Evolutionary conservation across 805 yeast species (phyloP), one percentile per base, ranked within the genome.

Genomic region (Naumovozyma baii): DNA sequence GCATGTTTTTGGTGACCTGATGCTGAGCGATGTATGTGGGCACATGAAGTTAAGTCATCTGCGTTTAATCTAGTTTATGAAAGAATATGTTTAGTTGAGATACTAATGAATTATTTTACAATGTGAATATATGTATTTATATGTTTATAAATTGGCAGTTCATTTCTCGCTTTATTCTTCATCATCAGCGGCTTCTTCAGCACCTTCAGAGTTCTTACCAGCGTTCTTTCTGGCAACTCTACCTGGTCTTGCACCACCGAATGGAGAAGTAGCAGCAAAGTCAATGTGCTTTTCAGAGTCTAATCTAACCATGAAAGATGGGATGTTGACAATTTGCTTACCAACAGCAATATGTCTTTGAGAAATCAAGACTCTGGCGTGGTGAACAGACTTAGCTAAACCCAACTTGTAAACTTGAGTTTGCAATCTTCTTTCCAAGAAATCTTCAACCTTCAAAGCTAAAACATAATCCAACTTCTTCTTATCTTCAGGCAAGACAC

Each of bases 201-300:
- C 80, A 54, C 66, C 72, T 57, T 70, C 76, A 73, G 62, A 66
- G 71, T 65, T 71, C 78, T 57, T 58, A 60, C 67, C 73, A 59
- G 73, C 68, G 79, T 83, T 78, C 72, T 78, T 85, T 82, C 96
- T 86, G 81, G 92, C 94, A 66, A 85, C 95, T 80, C 98, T 92
- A 72, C 98, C 98, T 60, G 97, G 92, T 79, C 98, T 90, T 62
- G 96, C 98, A 76, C 97, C 98, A 72, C 97, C 98, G 86, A 85
- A 90, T 72, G 98, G 98, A 59, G 97, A 92, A 71, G 85, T 86
- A 69, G 92, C 83, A 64, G 97, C 94, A 66, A 90, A 92, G 81
- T 92, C 97, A 73, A 92, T 86, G 86, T 92, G 97, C 83, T 92
- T 92, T 76, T 92, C 97, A 58, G 97, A 88, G 77, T 90, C 98